A percentile compares a stretch with the other conserved stretches of the same genome.
phyloP scores from a whole-genome alignment of 768 basidiomycete genomes.

The Lactifluus piperatus region DNA sequence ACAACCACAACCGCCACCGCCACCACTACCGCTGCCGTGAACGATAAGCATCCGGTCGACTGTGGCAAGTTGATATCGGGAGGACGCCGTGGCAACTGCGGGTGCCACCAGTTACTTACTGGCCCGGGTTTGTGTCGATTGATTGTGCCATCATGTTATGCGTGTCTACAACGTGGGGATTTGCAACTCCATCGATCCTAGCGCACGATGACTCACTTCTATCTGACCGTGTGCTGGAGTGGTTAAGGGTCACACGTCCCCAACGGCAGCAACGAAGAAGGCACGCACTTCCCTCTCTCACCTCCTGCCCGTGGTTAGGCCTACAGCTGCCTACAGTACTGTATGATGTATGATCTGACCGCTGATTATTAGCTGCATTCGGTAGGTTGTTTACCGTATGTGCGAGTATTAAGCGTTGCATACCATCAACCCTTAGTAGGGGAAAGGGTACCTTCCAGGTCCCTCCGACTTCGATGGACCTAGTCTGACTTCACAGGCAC shows the following conservation, averaged over 20 bases:
- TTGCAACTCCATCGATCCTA: neutral
- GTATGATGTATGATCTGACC: too few relatives aligned
- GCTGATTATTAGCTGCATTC: neutral
- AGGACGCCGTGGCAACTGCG: neutral
- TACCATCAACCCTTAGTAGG: neutral
- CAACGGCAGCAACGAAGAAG: neutral
- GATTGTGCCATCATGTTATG: neutral
- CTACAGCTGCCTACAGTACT: neutral
- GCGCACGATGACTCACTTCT: neutral
- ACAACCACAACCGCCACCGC: too few relatives aligned
- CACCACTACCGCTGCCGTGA: neutral
- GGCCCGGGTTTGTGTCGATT: neutral
- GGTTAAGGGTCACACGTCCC: neutral
- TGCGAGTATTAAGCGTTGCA: neutral
- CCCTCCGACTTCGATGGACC: too few relatives aligned
- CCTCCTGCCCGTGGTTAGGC: neutral
- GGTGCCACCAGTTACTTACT: neutral
- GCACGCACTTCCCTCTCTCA: neutral
- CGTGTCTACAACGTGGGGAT: neutral
- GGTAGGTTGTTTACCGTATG: neutral
- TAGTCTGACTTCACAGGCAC: neutral
- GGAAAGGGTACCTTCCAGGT: too few relatives aligned
- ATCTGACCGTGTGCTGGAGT: neutral
- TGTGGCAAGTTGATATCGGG: neutral
- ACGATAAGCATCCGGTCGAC: neutral